These are phyloP conservation scores for Fusarium phyllophilum DNA, from an alignment of 2,329 filamentous ascomycete genomes.

Conservation along the genomic window DNA sequence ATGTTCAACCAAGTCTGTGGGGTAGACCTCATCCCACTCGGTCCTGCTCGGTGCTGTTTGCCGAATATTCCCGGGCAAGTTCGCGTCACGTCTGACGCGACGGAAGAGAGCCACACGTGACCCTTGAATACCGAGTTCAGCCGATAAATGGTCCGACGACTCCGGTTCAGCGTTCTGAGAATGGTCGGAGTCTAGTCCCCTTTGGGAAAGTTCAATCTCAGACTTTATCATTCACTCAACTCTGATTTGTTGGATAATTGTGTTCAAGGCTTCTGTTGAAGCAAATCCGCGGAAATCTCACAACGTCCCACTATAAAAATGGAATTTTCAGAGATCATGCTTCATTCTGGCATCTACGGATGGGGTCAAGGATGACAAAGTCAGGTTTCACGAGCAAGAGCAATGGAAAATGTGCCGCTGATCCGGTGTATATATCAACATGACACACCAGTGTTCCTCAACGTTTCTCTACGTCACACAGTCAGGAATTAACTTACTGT, in stretches of 20 bases:
- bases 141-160: neutral
- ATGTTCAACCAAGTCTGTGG: neutral
- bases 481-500: too few relatives aligned
- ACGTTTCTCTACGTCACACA: too few relatives aligned
- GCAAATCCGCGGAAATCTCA: constrained; percentile 4
- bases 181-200: neutral
- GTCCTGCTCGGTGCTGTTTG: neutral
- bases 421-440: neutral
- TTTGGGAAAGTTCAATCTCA: neutral
- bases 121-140: neutral
- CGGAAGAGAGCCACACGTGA: neutral
- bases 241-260: neutral
- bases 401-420: neutral
- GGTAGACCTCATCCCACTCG: neutral
- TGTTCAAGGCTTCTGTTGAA: neutral
- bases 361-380: neutral
- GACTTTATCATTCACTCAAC: neutral
- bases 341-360: neutral
- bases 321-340: neutral
- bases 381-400: neutral
- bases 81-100: neutral
- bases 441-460: neutral
- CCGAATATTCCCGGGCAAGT: neutral
- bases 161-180: neutral
- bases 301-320: neutral